Evolutionary conservation across 2,329 filamentous ascomycete genomes (phyloP), one percentile per base, ranked within the genome.

Genomic region (Aspergillus vadensis): DNA sequence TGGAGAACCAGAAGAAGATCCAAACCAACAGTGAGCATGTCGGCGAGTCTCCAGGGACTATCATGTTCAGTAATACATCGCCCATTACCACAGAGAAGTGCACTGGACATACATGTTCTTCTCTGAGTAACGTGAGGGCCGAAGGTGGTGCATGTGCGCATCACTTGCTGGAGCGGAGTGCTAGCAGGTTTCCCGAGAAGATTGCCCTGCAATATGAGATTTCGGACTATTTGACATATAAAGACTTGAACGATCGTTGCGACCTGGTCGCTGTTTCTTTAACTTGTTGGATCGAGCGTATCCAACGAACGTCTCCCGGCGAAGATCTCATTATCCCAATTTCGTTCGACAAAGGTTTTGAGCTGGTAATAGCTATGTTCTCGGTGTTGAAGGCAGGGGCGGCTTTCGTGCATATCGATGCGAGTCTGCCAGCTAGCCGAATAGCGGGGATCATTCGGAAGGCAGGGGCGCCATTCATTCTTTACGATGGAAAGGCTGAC

Each of bases 361-460:
- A 49, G 9, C n/a, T 50, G 21, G 17, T 57, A 2, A 30, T 57
- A n/a, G 43, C 44, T 60, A 67, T 65, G 39, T 21, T 57, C 7
- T 30, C 55, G 7, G 32, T 57, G 5, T 15, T 49, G 10, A 57
- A 57, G n/a, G 17, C 55, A 4, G 55, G 55, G n/a, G 23, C 17
- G 12, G 55, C 55, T 36, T 57, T n/a, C 19, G 44, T 57, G 10
- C 43, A 43, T 8, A 49, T 57, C 17, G 55, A 57, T 21, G 23
- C 43, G 2, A 41, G 17, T 3, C 36, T 50, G 27, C 55, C 55
- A 2, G 25, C 8, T 14, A 32, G 41, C 5, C 30, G 55, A 12
- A 49, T 57, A 14, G 23, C 19, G 10, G 25, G 19, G 19, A 57
- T 57, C 10, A 12, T 57, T n/a, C 10, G n/a, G 7, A 25, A 15